Conservation (phyloP, 371 early-diverging fungal species). For the Capillidium heterosporum region DNA sequence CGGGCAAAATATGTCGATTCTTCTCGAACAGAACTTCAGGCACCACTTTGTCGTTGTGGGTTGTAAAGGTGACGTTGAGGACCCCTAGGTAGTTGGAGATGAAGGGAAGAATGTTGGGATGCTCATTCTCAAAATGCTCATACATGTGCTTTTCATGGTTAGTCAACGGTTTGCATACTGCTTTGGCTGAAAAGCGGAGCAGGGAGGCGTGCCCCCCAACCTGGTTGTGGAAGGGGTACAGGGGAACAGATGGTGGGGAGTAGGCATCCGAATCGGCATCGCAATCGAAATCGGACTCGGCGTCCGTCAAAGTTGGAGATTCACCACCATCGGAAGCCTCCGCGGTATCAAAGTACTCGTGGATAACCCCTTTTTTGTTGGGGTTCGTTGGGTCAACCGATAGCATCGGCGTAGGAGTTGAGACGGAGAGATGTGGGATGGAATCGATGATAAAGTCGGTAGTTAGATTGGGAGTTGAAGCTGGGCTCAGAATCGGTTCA, state of each 20-base stretch:
- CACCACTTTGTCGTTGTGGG: slow-evolving; percentile 15
- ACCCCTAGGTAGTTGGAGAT: slow-evolving; percentile 83
- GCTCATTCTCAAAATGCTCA: slow-evolving; percentile 55
- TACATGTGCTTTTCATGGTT: slow-evolving; percentile 71
- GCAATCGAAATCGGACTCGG: slow-evolving; percentile 16
- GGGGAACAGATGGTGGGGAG: slow-evolving; percentile 25
- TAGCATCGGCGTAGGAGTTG: too few relatives aligned
- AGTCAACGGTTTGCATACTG: slow-evolving; percentile 76
- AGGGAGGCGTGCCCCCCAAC: slow-evolving; percentile 77
- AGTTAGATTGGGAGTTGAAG: too few relatives aligned
- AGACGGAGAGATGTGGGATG: too few relatives aligned
- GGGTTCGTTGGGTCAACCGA: background rate
- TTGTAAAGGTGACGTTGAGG: slow-evolving; percentile 71
- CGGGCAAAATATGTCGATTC: slow-evolving; percentile 57
- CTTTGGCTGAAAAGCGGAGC: slow-evolving; percentile 61
- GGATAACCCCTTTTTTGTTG: slow-evolving; percentile 10
- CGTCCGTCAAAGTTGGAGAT: slow-evolving; percentile 6
- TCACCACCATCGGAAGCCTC: slow-evolving; percentile 15
- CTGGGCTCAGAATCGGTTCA: too few relatives aligned
- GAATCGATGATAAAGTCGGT: too few relatives aligned
- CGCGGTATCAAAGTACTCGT: slow-evolving; percentile 9
- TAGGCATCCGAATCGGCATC: slow-evolving; percentile 16
- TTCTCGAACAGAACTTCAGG: slow-evolving; percentile 62
- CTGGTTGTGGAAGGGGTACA: slow-evolving; percentile 50
- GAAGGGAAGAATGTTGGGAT: slow-evolving; percentile 66